Evolutionary conservation across 2,329 filamentous ascomycete genomes (phyloP), one percentile per base, ranked within the genome.

Genomic region (Neonectria ditissima): DNA sequence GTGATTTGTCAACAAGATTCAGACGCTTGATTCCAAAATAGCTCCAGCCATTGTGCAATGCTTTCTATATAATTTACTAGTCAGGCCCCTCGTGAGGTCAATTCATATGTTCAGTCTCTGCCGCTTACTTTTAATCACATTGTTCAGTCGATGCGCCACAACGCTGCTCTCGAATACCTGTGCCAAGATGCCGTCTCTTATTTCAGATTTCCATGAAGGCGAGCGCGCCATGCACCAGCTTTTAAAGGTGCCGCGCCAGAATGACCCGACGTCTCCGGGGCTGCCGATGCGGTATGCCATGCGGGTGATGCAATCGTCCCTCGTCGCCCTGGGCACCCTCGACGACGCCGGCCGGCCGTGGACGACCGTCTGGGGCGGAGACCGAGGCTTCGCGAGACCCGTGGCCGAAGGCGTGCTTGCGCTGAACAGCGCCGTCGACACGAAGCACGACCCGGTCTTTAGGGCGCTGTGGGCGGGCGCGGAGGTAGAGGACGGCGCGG

Each of bases 321-420:
- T 96, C 8, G 81, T 96, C 14, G 92, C 92, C 0, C 79, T 97
- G 18, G 93, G 93, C 1, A 87, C 91, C 0, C 78, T 94, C 1
- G 92, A 96, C 72, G 77, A 79, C 2, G 73, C 88, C 20, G 85
- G 85, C 2, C 81, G 87, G 20, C 92, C 91, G 1, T 97, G 93
- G 93, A 91, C 90, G 16, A 91, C 91, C 0, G 66, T 97, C 8
- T 91, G 91, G 88, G 92, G 92, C n/a, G 93, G 93, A 16, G 82
- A 89, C 62, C 78, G 85, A 1, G 91, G 91, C 0, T 92, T 95
- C 69, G 87, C 88, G 0, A 82, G 84, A 51, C 84, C 87, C 0
- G 79, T 94, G 0, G 89, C 87, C 2, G 81, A 86, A 43, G 84
- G 82, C 1, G 83, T 92, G 10, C 81, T 97, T 4, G 91, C 88